Evolutionary conservation across 192 early-diverging fungal species (phyloP).

Genomic region (Podila minutissima): DNA sequence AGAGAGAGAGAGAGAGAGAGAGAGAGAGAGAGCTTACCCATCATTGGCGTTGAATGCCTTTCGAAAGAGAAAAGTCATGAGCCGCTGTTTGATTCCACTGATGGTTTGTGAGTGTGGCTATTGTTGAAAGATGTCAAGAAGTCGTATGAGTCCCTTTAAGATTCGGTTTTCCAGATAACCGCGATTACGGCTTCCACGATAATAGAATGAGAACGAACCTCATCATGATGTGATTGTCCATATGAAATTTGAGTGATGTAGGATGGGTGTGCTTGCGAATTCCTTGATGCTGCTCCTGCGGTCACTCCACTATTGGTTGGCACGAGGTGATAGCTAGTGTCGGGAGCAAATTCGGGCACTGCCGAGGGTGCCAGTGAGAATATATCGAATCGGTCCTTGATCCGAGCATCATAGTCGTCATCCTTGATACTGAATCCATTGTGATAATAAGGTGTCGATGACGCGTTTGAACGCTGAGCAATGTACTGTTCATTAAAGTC

Average conservation of each 20-base stretch:
- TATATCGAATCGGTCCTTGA: constrained; percentile 8
- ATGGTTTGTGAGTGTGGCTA: constrained; percentile 49
- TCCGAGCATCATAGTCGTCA: constrained; percentile 26
- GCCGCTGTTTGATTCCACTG: constrained; percentile 75
- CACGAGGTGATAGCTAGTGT: constrained; percentile 36
- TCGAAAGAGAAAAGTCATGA: constrained; percentile 71
- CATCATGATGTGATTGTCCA: constrained; percentile 21
- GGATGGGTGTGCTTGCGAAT: neutral
- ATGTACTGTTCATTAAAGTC: constrained; percentile 57
- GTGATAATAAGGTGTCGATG: constrained; percentile 24
- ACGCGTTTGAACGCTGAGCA: constrained; percentile 11
- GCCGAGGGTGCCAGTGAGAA: constrained; percentile 17
- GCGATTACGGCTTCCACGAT: neutral
- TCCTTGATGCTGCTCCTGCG: constrained; percentile 4
- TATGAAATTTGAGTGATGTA: constrained; percentile 20
- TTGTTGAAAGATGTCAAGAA: neutral
- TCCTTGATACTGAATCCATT: constrained; percentile 28
- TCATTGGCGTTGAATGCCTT: constrained; percentile 60
- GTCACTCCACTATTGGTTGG: constrained; percentile 20
- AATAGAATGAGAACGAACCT: constrained; percentile 17
- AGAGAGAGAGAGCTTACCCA: constrained; percentile 42
- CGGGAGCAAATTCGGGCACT: constrained; percentile 12
- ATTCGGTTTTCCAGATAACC: neutral
- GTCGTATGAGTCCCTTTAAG: neutral
- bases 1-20: no score